These are phyloP conservation scores for Lichtheimia corymbifera DNA, from an alignment of 371 early-diverging fungal species.

Conservation along the genomic window DNA sequence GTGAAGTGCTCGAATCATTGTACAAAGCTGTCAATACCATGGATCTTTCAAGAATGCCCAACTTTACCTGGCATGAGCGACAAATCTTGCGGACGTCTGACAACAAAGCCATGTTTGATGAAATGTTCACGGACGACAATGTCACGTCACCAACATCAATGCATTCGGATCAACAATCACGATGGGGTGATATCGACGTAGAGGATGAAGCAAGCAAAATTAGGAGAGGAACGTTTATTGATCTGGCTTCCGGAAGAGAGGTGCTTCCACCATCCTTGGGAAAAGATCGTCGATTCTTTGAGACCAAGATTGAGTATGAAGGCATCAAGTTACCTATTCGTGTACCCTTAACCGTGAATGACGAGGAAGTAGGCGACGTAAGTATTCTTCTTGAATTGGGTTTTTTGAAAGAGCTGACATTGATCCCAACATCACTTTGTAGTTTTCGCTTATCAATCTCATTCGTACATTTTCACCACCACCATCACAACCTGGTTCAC, in stretches of 20 bases:
- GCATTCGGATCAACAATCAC: constrained; percentile 13
- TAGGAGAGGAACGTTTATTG: constrained; percentile 55
- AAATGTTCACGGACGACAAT: constrained; percentile 61
- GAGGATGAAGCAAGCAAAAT: constrained; percentile 25
- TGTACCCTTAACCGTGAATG: constrained; percentile 81
- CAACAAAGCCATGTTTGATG: constrained; percentile 83
- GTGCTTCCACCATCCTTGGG: constrained; percentile 48
- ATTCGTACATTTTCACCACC: constrained; percentile 69
- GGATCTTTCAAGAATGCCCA: constrained; percentile 84
- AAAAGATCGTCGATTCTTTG: constrained; percentile 85
- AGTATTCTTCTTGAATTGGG: constrained; percentile 11
- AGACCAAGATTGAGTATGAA: constrained; percentile 82
- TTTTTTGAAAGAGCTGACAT: neutral
- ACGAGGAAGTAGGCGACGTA: constrained; percentile 93
- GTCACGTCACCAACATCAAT: constrained; percentile 19
- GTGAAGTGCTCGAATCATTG: constrained; percentile 76
- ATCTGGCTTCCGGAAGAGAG: constrained; percentile 53
- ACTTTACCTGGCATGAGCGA: constrained; percentile 73
- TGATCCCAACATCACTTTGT: neutral
- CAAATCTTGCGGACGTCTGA: constrained; percentile 80
- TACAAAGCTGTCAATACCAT: constrained; percentile 84
- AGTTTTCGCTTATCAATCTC: constrained; percentile 82
- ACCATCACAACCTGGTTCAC: constrained; percentile 48
- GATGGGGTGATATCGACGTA: constrained; percentile 17
- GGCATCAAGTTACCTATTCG: constrained; percentile 82